Evolutionary conservation across 2,329 filamentous ascomycete genomes (phyloP).

Genomic region (Trichocomaceae sp.): DNA sequence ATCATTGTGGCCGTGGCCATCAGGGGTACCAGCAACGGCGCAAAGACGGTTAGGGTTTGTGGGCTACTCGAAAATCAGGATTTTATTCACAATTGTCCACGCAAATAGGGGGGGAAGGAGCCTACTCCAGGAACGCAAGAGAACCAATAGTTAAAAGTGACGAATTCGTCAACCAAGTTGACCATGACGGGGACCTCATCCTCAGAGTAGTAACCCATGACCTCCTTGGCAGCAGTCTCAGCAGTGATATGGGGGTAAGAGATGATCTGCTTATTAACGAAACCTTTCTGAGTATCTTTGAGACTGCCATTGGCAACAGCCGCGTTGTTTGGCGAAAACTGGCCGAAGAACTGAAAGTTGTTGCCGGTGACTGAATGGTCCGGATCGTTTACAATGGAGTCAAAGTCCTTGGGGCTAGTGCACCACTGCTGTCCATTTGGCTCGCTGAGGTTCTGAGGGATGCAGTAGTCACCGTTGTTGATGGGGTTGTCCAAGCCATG

Average conservation of each 20-base stretch:
- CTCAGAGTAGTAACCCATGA: slow-evolving; percentile 43
- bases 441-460: slow-evolving; percentile 34
- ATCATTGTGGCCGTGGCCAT: slow-evolving; percentile 30
- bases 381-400: slow-evolving; percentile 39
- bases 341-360: slow-evolving; percentile 41
- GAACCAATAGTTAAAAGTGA: slow-evolving; percentile 43
- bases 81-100: background rate
- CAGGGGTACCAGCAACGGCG: slow-evolving; percentile 26
- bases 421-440: slow-evolving; percentile 25
- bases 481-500: slow-evolving; percentile 38
- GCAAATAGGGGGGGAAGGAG: slow-evolving; percentile 10
- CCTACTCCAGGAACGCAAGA: slow-evolving; percentile 38
- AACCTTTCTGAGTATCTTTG: slow-evolving; percentile 30
- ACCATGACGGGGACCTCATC: slow-evolving; percentile 39
- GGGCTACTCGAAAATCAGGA: slow-evolving; percentile 23
- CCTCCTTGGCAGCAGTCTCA: slow-evolving; percentile 32
- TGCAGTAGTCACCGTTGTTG: slow-evolving; percentile 40
- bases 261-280: slow-evolving; percentile 38
- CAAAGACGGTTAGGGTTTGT: slow-evolving; percentile 40
- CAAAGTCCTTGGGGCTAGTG: slow-evolving; percentile 31
- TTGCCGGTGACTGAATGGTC: slow-evolving; percentile 39
- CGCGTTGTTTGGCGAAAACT: slow-evolving; percentile 34
- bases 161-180: slow-evolving; percentile 35
- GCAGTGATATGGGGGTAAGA: slow-evolving; percentile 28
- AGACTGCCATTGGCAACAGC: slow-evolving; percentile 29